Percentiles rank a stretch among this genome's conserved stretches.
Evolutionary conservation across 176 grass and related monocot genomes (phyloP).

Genomic region (Urochloa ruziziensis): DNA sequence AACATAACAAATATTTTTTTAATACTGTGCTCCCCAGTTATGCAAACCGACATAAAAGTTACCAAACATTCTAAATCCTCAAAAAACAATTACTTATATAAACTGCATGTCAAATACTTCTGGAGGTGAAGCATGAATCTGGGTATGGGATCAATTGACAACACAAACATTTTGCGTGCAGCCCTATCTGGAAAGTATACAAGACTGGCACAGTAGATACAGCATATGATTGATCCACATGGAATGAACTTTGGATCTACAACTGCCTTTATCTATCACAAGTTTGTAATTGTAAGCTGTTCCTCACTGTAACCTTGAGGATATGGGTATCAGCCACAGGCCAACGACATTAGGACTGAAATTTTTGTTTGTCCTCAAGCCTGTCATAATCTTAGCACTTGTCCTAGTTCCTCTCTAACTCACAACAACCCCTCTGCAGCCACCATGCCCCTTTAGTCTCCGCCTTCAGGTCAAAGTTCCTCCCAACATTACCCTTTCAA

Average conservation of each 20-base stretch:
- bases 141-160: not conserved
- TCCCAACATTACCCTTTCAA: not conserved
- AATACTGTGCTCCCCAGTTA: not conserved
- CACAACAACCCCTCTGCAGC: not conserved
- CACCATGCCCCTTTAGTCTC: not conserved
- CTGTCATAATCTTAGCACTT: not conserved
- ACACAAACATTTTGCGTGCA: not conserved
- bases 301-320: not conserved
- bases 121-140: not conserved
- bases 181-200: not conserved
- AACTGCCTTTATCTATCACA: conserved; percentile 7
- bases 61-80: not conserved
- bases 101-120: not conserved
- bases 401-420: not conserved
- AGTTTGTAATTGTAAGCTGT: conserved; percentile 1
- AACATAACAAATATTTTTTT: not conserved
- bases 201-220: not conserved
- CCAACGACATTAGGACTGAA: conserved; percentile 14
- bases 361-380: not conserved
- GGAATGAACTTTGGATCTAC: conserved; percentile 3
- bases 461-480: not conserved
- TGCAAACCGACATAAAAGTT: not conserved
- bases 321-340: conserved; percentile 14
- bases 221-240: not conserved
- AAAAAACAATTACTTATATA: not conserved